Evolutionary conservation across 2,329 filamentous ascomycete species (phyloP).

Genomic region (Lachnellula suecica): DNA sequence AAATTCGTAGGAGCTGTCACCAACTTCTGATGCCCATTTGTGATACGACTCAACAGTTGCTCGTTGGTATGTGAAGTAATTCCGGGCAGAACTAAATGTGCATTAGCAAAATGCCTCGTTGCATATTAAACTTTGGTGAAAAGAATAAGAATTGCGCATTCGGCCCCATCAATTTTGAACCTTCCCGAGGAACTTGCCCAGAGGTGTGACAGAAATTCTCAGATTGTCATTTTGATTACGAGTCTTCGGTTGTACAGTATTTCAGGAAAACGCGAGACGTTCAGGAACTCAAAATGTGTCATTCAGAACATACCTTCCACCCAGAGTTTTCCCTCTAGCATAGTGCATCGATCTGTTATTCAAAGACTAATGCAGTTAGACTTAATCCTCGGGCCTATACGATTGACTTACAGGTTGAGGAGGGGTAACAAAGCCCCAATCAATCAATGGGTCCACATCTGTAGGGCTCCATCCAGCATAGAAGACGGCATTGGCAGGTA

Average conservation of each 20-base stretch:
- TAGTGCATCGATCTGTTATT: slow-evolving; percentile 16
- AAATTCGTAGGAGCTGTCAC: slow-evolving; percentile 45
- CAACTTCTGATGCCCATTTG: slow-evolving; percentile 41
- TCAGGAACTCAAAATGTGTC: too few relatives aligned
- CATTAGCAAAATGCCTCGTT: background rate
- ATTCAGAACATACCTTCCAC: slow-evolving; percentile 23
- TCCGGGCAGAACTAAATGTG: slow-evolving; percentile 32
- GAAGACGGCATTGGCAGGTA: background rate
- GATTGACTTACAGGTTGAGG: slow-evolving; percentile 10
- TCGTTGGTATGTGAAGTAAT: slow-evolving; percentile 31
- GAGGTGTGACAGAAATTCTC: too few relatives aligned
- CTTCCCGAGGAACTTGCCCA: too few relatives aligned
- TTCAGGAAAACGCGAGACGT: too few relatives aligned
- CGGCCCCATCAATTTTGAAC: too few relatives aligned
- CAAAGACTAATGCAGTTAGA: background rate
- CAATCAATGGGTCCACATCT: slow-evolving; percentile 4
- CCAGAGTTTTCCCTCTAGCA: slow-evolving; percentile 36
- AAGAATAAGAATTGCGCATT: too few relatives aligned
- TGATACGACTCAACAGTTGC: slow-evolving; percentile 30
- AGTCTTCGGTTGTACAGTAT: too few relatives aligned
- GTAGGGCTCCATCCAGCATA: background rate
- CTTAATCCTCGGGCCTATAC: background rate
- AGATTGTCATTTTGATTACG: too few relatives aligned
- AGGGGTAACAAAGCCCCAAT: slow-evolving; percentile 15
- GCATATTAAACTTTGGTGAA: too few relatives aligned